Evolutionary conservation across 2,329 filamentous ascomycete genomes (phyloP).

Genomic region (Metarhizium robertsii): DNA sequence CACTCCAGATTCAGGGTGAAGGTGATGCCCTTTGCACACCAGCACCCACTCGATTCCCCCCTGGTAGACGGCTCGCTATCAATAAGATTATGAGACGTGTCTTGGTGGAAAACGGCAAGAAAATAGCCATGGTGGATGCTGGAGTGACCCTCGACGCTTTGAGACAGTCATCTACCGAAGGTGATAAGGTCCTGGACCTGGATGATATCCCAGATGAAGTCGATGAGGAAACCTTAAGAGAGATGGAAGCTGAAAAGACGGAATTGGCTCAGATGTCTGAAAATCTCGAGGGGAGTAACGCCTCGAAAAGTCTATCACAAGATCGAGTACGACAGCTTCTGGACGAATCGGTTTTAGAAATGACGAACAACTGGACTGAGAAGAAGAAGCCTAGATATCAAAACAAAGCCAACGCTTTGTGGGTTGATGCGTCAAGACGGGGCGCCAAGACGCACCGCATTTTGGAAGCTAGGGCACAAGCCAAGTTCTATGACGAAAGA

Average conservation of each 20-base stretch:
- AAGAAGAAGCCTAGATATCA: constrained; percentile 46
- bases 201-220: constrained; percentile 19
- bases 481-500: constrained; percentile 36
- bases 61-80: constrained; percentile 35
- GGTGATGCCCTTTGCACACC: constrained; percentile 18
- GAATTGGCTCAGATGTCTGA: constrained; percentile 6
- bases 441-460: constrained; percentile 30
- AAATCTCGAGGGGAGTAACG: not conserved
- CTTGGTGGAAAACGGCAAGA: constrained; percentile 20
- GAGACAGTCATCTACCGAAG: constrained; percentile 11
- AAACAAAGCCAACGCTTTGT: constrained; percentile 49
- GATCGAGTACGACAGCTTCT: constrained; percentile 44
- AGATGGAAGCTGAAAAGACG: constrained; percentile 41
- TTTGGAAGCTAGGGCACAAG: constrained; percentile 28
- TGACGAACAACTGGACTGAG: constrained; percentile 47
- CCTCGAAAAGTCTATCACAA: constrained; percentile 20
- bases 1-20: constrained; percentile 13
- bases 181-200: constrained; percentile 34
- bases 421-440: constrained; percentile 44
- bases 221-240: constrained; percentile 49
- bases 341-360: constrained; percentile 39
- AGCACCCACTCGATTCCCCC: constrained; percentile 21
- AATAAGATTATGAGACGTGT: constrained; percentile 30
- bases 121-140: not conserved
- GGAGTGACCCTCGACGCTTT: not conserved